A percentile compares a stretch with the other conserved stretches of the same genome.
These are phyloP conservation scores for Termitomyces sp. DNA, from an alignment of 768 basidiomycete species.

Conservation along the genomic window DNA sequence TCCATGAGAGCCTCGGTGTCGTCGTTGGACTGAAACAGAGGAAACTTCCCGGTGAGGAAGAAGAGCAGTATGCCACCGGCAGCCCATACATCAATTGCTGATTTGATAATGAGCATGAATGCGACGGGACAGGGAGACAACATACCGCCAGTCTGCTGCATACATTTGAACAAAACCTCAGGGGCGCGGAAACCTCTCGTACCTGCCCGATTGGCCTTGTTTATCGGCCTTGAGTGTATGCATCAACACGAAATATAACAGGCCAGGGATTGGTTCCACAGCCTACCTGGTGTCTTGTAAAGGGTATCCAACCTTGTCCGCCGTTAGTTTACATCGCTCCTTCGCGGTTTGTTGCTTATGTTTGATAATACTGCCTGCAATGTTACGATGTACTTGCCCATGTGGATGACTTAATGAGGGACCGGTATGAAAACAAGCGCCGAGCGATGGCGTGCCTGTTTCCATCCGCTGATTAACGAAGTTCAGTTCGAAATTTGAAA, in stretches of 20 bases:
- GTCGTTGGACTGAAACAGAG: constrained; percentile 89
- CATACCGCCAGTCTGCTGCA: constrained; percentile 87
- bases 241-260: constrained; percentile 2
- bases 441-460: constrained; percentile 30
- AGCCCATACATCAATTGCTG: constrained; percentile 97
- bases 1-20: constrained; percentile 97
- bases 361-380: constrained; percentile 48
- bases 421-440: constrained; percentile 76
- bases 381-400: constrained; percentile 46
- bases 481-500: neutral
- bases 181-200: constrained; percentile 97
- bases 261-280: neutral
- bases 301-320: constrained; percentile 76
- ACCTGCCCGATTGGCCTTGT: constrained; percentile 95
- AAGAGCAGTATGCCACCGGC: constrained; percentile 90
- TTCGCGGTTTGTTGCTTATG: constrained; percentile 59
- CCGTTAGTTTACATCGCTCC: constrained; percentile 42
- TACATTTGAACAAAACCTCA: constrained; percentile 93
- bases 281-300: constrained; percentile 69
- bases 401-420: constrained; percentile 63
- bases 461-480: constrained; percentile 51
- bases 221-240: constrained; percentile 50
- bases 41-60: constrained; percentile 90
- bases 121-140: constrained; percentile 5
- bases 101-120: neutral